Evolutionary conservation across 257 asterid genomes (phyloP).

Genomic region (Mitragyna speciosa): DNA sequence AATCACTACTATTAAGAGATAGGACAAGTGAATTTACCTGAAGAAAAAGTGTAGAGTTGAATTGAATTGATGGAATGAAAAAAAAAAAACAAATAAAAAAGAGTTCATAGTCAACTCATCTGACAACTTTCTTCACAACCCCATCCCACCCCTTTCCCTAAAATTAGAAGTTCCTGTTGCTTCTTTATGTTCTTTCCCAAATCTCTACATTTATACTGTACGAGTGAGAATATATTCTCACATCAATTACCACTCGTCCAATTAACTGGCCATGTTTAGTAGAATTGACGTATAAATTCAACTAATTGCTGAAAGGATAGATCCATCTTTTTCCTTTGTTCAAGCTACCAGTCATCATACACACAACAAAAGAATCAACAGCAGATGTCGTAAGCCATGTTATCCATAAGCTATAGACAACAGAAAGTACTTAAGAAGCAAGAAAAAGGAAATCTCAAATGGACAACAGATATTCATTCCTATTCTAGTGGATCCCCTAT

Average conservation of each 20-base stretch:
- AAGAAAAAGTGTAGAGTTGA: neutral
- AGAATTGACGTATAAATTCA: neutral
- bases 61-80: too few species aligned
- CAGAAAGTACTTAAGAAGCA: too few species aligned
- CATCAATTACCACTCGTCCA: neutral
- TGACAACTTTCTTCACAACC: neutral
- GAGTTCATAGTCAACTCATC: too few species aligned
- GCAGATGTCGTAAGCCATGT: neutral
- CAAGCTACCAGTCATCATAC: neutral
- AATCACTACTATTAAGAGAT: neutral
- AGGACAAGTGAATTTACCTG: neutral
- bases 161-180: neutral
- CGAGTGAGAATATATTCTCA: neutral
- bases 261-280: neutral
- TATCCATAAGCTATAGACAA: neutral
- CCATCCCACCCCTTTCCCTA: neutral
- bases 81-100: too few species aligned
- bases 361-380: neutral
- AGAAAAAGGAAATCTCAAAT: neutral
- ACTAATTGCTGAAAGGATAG: neutral
- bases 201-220: neutral
- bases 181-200: neutral
- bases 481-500: neutral
- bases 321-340: neutral
- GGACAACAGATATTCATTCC: neutral